These are phyloP conservation scores for Jatropha multifida DNA, from an alignment of 441 rosid genomes.

Conservation along the genomic window DNA sequence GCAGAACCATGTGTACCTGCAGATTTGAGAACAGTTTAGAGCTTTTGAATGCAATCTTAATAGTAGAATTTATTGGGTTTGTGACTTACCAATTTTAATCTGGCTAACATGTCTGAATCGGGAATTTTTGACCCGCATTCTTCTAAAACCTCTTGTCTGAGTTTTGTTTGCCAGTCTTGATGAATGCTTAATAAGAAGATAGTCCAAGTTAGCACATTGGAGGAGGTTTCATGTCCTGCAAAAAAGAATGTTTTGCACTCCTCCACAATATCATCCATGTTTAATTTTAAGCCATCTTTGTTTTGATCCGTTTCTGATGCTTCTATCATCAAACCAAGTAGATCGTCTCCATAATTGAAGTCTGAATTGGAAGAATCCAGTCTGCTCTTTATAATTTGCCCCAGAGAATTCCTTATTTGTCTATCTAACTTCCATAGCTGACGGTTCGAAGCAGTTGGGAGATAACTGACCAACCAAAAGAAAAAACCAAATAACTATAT, in stretches of 20 bases:
- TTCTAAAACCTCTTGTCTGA: constrained; percentile 43
- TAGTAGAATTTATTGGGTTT: neutral
- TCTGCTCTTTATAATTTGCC: constrained; percentile 33
- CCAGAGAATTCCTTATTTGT: constrained; percentile 33
- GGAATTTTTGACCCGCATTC: constrained; percentile 42
- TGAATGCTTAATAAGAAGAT: constrained; percentile 47
- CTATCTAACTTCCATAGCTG: constrained; percentile 49
- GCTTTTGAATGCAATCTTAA: neutral
- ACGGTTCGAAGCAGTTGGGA: constrained; percentile 45
- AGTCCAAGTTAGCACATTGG: constrained; percentile 54
- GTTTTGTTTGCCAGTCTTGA: constrained; percentile 55
- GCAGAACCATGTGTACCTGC: constrained; percentile 61
- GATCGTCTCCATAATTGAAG: constrained; percentile 42
- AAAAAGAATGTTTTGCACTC: constrained; percentile 65
- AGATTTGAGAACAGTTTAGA: neutral
- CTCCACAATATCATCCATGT: constrained; percentile 51
- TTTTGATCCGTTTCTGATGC: constrained; percentile 19
- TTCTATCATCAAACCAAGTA: constrained; percentile 47
- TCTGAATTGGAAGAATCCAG: constrained; percentile 13
- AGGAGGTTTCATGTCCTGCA: constrained; percentile 54
- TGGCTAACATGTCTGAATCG: constrained; percentile 36
- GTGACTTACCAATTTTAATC: constrained; percentile 43
- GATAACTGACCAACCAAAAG: constrained; percentile 32
- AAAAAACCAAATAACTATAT: neutral
- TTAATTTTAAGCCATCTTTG: constrained; percentile 24